These are phyloP conservation scores for Limonomyces culmigenus DNA, from an alignment of 1,284 basidiomycete species.

Conservation along the genomic window DNA sequence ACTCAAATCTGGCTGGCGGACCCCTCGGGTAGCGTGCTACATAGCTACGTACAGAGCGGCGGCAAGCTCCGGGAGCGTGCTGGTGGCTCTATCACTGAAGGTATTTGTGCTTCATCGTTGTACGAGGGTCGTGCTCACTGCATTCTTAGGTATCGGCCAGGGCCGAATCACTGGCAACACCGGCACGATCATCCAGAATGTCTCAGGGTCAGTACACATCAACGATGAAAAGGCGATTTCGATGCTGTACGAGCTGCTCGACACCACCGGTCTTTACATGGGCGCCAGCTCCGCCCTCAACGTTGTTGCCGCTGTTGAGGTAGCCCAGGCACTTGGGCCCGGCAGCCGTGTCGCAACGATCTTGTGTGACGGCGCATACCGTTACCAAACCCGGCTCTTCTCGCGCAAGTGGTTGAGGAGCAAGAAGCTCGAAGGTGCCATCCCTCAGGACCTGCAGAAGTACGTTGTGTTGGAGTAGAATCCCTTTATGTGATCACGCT, in stretches of 20 bases:
- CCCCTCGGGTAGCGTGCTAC: constrained; percentile 88
- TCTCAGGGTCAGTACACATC: constrained; percentile 77
- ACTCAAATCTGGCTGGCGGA: constrained; percentile 92
- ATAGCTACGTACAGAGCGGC: constrained; percentile 73
- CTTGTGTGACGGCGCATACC: constrained; percentile 88
- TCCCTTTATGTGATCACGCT: not conserved
- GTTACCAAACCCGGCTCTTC: constrained; percentile 93
- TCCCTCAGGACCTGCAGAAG: constrained; percentile 77
- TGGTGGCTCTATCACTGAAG: constrained; percentile 94
- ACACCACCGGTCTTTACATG: constrained; percentile 88
- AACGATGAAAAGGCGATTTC: constrained; percentile 81
- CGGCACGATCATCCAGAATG: constrained; percentile 62
- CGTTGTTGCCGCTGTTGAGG: constrained; percentile 82
- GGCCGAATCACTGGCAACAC: constrained; percentile 94
- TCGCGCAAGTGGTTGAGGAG: constrained; percentile 86
- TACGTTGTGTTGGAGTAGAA: constrained; percentile 76
- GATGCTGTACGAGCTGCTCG: constrained; percentile 89
- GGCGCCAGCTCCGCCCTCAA: constrained; percentile 96
- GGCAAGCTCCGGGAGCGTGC: constrained; percentile 66
- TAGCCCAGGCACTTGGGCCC: constrained; percentile 75
- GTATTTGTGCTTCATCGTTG: constrained; percentile 19
- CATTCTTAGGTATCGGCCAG: constrained; percentile 78
- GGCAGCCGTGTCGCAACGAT: constrained; percentile 59
- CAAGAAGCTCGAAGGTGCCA: constrained; percentile 67
- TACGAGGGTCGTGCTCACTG: not conserved